Evolutionary conservation across 192 early-diverging fungal genomes (phyloP), one percentile per base, ranked within the genome.

Genomic region (Radiomyces spectabilis): DNA sequence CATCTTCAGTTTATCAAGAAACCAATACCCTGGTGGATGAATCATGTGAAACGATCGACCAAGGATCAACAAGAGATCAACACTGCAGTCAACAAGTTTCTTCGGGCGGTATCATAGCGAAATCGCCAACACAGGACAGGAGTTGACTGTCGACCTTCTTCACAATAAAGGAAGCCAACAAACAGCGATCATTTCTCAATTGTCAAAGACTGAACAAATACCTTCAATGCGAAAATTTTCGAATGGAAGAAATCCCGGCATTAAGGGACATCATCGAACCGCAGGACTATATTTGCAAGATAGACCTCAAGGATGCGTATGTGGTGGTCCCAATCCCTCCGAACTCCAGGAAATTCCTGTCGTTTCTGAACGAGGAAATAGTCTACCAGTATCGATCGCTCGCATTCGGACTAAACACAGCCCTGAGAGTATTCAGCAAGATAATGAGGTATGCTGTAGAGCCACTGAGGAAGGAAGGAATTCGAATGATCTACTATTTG

Each of bases 181-280:
- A 51, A 45, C n/a, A 29, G 41, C 13, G 9, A 41, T 13, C 61
- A 24, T 54, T 62, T 24, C 38, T 55, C 21, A 33, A 63, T 45
- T 55, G 35, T 31, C 32, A 44, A 18, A 43, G 5, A 1, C 15
- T 63, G 5, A 63, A 63, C 30, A 10, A 44, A 12, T 63, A 35
- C 35, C 5, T 63, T 5, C 61, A 55, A 41, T 39, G 22, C 18
- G 8, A 63, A 29, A 44, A 63, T 33, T 63, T 63, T 53, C 54
- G 55, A 39, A 63, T 63, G 61, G 61, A 63, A 41, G 61, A 53
- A 41, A 31, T 55, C 15, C 44, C 53, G 13, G 61, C 53, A 12
- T 34, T 63, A 27, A 27, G 61, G n/a, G 47, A 63, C 2, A 38
- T 55, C 1, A 50, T 63, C 37, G 53, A 55, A 40, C 9, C 18